phyloP scores from a whole-genome alignment of 192 early-diverging fungal genomes.

The Backusella sp. region DNA sequence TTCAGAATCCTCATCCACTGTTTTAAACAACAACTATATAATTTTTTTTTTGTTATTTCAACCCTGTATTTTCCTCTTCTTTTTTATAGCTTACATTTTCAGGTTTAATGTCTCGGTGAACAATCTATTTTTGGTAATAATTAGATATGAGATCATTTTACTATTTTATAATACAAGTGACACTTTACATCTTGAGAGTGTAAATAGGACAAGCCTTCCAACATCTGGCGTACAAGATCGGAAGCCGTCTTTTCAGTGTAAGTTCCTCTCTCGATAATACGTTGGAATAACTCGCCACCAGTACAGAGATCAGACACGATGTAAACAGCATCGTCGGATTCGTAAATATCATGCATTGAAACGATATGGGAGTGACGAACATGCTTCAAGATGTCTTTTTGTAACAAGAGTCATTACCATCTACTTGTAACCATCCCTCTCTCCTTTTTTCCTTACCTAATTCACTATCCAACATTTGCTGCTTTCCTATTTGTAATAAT shows the following conservation, averaged over 20 bases:
- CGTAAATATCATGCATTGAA: constrained; percentile 65
- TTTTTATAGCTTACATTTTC: constrained; percentile 61
- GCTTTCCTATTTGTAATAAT: constrained; percentile 36
- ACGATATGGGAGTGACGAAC: constrained; percentile 85
- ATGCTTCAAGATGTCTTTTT: constrained; percentile 65
- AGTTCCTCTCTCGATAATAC: constrained; percentile 64
- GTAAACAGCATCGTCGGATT: constrained; percentile 65
- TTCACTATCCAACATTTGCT: constrained; percentile 56
- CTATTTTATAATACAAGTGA: not conserved
- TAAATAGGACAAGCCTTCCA: constrained; percentile 78
- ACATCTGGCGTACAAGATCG: constrained; percentile 62
- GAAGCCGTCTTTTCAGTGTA: constrained; percentile 77
- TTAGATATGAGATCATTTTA: not conserved
- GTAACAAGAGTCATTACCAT: constrained; percentile 53
- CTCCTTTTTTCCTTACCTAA: constrained; percentile 30
- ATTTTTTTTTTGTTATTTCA: not conserved
- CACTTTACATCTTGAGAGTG: constrained; percentile 61
- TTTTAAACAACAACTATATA: constrained; percentile 42
- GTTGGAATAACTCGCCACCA: constrained; percentile 83
- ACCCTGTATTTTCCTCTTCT: not conserved
- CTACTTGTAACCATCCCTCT: not conserved
- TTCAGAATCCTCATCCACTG: constrained; percentile 42
- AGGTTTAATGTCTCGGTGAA: constrained; percentile 80
- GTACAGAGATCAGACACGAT: constrained; percentile 67
- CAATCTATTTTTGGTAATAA: constrained; percentile 43